Base-by-base conservation (phyloP, 1,284 basidiomycete genomes). In the Apiotrichum domesticum region DNA sequence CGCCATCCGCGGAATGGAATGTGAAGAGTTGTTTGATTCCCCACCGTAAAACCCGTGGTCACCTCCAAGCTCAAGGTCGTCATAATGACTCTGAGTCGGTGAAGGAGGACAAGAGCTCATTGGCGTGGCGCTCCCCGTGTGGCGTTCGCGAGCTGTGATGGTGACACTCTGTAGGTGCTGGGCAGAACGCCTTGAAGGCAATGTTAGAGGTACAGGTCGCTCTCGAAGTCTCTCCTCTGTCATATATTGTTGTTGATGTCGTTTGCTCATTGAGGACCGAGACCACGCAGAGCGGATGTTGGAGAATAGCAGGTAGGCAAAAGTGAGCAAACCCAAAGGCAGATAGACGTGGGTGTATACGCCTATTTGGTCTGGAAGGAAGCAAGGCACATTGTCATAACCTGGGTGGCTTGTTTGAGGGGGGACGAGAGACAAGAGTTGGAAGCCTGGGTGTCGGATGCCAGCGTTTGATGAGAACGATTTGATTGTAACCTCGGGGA, bases 381-480 rank as follows among this genome's bases (percentile, higher is more conserved):
- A 73, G 74, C 87, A 93, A 34, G 82, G 81, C 3, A 73, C 69
- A 64, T 86, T 84, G 43, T 79, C 79, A 62, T 68, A 65, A 60
- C 77, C 79, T 65, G 62, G 73, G 58, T 77, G 68, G 14, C 45
- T 43, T 0, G 66, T 41, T 45, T 58, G 54, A 1, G 82, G 80
- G 37, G 84, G 79, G 13, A 80, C 77, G 5, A 94, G 79, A 0
- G 88, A 87, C 47, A 96, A 80, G 11, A 96, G 80, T 61, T 93
- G 89, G 70, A 94, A 90, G 32, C 90, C 92, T 1, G 92, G 90
- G 15, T 79, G 78, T 35, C 80, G 79, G 40, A 96, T 84, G 39
- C 86, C 86, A 76, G 85, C 84, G 3, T 84, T 85, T 71, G 89
- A 88, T 1, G 89, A 90, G 63, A 93, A 83, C 0, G 89, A 87